Percentiles rank a stretch among this genome's conserved stretches.
These are phyloP conservation scores for Narthecium ossifragum DNA, from an alignment of 106 monocot genomes.

Conservation along the genomic window DNA sequence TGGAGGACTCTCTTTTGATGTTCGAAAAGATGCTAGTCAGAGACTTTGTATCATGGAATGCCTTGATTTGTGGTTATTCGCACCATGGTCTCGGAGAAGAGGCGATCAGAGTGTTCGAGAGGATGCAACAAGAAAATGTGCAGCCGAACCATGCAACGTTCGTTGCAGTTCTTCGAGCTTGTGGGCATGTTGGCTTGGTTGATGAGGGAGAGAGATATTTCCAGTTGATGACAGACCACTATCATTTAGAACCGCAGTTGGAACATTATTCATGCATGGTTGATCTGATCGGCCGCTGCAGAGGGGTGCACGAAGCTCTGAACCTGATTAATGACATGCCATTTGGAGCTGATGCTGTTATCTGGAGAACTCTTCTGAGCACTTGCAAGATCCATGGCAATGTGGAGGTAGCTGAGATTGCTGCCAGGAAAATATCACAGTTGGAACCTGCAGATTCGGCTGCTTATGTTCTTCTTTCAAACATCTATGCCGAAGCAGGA, in stretches of 20 bases:
- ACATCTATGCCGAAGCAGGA: constrained; percentile 74
- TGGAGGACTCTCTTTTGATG: constrained; percentile 55
- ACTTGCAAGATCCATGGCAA: constrained; percentile 55
- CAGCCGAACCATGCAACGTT: constrained; percentile 79
- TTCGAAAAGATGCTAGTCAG: constrained; percentile 56
- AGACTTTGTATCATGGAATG: constrained; percentile 85
- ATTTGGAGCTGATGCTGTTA: constrained; percentile 62
- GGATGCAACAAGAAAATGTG: constrained; percentile 57
- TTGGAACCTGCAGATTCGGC: constrained; percentile 81
- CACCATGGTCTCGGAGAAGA: constrained; percentile 62
- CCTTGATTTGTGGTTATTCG: constrained; percentile 79
- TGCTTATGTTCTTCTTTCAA: constrained; percentile 58
- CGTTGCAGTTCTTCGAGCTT: constrained; percentile 74
- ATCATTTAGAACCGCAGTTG: constrained; percentile 65
- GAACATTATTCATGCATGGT: constrained; percentile 97
- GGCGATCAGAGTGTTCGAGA: constrained; percentile 60
- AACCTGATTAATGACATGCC: constrained; percentile 63
- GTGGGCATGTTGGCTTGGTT: constrained; percentile 64
- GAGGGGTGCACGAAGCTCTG: constrained; percentile 50
- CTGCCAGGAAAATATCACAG: constrained; percentile 33
- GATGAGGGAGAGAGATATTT: constrained; percentile 60
- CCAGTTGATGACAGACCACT: constrained; percentile 41
- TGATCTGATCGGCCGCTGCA: constrained; percentile 58
- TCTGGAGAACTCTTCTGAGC: constrained; percentile 81
- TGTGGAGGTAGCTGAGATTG: constrained; percentile 61